These are phyloP conservation scores for Hysterium pulicare DNA, from an alignment of 2,329 filamentous ascomycete species.

Conservation along the genomic window DNA sequence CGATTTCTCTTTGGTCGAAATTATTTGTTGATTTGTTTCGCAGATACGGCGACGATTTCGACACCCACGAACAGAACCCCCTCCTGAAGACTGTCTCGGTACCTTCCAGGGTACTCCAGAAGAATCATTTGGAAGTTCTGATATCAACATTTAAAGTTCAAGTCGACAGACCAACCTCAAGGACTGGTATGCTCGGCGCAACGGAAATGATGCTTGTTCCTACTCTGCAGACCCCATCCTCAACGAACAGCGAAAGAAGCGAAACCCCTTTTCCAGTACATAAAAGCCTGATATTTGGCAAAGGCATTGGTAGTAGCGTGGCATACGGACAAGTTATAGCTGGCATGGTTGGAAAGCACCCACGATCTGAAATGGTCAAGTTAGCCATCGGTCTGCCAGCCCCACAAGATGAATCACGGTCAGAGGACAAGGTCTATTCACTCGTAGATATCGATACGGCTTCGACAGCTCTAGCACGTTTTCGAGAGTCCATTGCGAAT, in stretches of 20 bases:
- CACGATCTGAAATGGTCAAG: constrained; percentile 47
- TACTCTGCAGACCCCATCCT: constrained; percentile 63
- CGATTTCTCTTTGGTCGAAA: not conserved
- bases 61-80: constrained; percentile 46
- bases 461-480: constrained; percentile 59
- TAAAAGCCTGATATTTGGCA: constrained; percentile 69
- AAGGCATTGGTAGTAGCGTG: constrained; percentile 67
- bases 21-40: constrained; percentile 6
- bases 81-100: constrained; percentile 61
- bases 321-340: constrained; percentile 44
- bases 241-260: constrained; percentile 61
- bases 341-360: constrained; percentile 31
- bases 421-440: constrained; percentile 14
- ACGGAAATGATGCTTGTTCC: constrained; percentile 73
- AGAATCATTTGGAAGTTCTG: constrained; percentile 62
- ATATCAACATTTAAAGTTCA: constrained; percentile 53
- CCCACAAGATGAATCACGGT: constrained; percentile 36
- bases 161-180: constrained; percentile 25
- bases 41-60: constrained; percentile 54
- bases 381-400: constrained; percentile 56
- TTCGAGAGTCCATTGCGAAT: constrained; percentile 67
- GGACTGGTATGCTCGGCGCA: constrained; percentile 39
- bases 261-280: constrained; percentile 80
- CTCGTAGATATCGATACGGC: constrained; percentile 64
- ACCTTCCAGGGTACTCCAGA: constrained; percentile 60